phyloP scores from a whole-genome alignment of 306 rosid genomes.

The Corylus americana region DNA sequence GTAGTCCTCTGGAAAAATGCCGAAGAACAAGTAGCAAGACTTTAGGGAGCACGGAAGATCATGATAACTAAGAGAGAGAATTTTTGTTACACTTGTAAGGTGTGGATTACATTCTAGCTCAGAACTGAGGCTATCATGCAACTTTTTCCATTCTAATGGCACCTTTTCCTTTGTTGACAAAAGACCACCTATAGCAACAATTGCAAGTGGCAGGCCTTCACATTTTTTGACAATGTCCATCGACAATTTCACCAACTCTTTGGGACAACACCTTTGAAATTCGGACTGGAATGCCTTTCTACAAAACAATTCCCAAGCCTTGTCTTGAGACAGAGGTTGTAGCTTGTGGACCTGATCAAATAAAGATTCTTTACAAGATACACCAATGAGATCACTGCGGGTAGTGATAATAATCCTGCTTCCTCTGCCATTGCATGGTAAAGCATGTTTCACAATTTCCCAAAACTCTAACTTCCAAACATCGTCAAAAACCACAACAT shows the following conservation, averaged over 20 bases:
- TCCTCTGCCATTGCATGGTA: background rate
- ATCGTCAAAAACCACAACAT: background rate
- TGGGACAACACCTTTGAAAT: background rate
- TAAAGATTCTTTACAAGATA: background rate
- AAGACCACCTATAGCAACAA: conserved; percentile 22
- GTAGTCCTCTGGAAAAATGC: conserved; percentile 22
- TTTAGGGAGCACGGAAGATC: conserved; percentile 25
- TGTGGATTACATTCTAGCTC: background rate
- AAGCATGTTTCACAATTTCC: conserved; percentile 3
- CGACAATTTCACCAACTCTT: background rate
- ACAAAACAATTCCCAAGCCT: background rate
- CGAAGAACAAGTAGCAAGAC: conserved; percentile 20
- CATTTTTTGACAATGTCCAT: conserved; percentile 7
- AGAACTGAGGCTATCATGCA: background rate
- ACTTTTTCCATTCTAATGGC: conserved; percentile 14
- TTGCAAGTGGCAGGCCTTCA: conserved; percentile 18
- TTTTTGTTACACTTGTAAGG: background rate
- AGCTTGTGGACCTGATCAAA: background rate
- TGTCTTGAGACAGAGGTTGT: background rate
- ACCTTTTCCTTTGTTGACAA: conserved; percentile 4
- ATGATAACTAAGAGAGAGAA: conserved; percentile 2
- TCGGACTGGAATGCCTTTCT: background rate
- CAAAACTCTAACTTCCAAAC: conserved; percentile 1
- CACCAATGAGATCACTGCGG: background rate
- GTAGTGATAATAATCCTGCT: conserved; percentile 1